phyloP scores from a whole-genome alignment of 2,329 filamentous ascomycete genomes.

The Trichoderma hamatum region DNA sequence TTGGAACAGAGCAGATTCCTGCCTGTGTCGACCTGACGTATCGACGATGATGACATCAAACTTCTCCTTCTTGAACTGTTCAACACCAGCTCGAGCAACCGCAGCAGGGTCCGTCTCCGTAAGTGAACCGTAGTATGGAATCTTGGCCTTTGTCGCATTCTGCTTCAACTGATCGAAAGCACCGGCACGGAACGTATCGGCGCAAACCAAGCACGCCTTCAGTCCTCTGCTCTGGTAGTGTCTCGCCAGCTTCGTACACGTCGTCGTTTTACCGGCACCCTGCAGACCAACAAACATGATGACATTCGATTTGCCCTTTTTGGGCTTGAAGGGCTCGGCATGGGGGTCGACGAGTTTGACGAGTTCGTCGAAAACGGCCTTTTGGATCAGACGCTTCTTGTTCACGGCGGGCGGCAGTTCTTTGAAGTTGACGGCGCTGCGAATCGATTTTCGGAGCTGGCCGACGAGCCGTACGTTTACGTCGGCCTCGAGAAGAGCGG shows the following conservation, averaged over 20 bases:
- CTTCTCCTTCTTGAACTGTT: slow-evolving; percentile 98
- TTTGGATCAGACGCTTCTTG: slow-evolving; percentile 98
- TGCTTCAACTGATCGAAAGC: slow-evolving; percentile 99
- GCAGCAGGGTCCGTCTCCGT: slow-evolving; percentile 95
- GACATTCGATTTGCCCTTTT: slow-evolving; percentile 93
- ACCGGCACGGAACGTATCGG: slow-evolving; percentile 97
- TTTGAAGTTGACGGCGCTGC: slow-evolving; percentile 88
- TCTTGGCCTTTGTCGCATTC: slow-evolving; percentile 98
- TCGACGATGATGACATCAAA: slow-evolving; percentile 99
- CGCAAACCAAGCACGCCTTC: slow-evolving; percentile 91
- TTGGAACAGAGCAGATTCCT: slow-evolving; percentile 92
- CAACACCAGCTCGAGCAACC: slow-evolving; percentile 92
- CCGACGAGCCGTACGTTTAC: slow-evolving; percentile 95
- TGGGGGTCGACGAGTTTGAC: slow-evolving; percentile 95
- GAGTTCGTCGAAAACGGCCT: slow-evolving; percentile 95
- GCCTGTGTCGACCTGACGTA: slow-evolving; percentile 90
- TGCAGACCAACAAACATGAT: slow-evolving; percentile 99
- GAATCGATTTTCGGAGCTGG: slow-evolving; percentile 90
- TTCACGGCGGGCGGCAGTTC: slow-evolving; percentile 89
- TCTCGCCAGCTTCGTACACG: slow-evolving; percentile 93
- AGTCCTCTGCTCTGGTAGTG: slow-evolving; percentile 95
- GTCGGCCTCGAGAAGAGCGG: slow-evolving; percentile 92
- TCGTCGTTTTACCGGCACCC: slow-evolving; percentile 96
- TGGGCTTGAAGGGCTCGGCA: slow-evolving; percentile 92
- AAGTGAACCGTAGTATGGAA: slow-evolving; percentile 95